Evolutionary conservation across 257 asterid species (phyloP), one percentile per base, ranked within the genome.

Genomic region (Fraxinus anomala): DNA sequence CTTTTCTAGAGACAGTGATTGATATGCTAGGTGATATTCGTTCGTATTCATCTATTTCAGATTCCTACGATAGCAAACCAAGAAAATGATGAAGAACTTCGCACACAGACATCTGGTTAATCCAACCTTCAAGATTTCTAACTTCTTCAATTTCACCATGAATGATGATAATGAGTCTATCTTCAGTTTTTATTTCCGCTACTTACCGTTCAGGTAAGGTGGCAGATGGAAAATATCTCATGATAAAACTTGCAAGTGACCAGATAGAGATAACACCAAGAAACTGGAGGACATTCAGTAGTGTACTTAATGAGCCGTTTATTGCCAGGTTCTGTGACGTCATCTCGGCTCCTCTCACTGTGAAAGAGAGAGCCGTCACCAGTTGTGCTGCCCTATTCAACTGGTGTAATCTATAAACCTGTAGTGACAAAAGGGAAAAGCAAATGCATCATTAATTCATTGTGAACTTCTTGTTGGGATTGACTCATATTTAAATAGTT

Each of bases 391-490:
- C 98, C 79, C 99, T 82, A 61, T 95, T 92, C 91, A 95, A 91
- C 87, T 95, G 98, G 91, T 95, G 99, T 77, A 95, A 78, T 89
- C 99, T 87, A 73, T 95, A 95, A 61, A 95, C 94, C 98, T 90
- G 81, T 68, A 76, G 30, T 11, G 13, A 19, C 61, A 13, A 74
- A 73, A 70, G 49, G 16, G 14, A 40, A 40, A 40, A 40, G 49
- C 16, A 40, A 40, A 13, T 6, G 16, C 13, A 14, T 75, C 11
- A 84, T 73, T 47, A 59, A 34, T 51, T 72, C 79, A 68, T 31
- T 10, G 40, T 36, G 40, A 36, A 36, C 40, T 34, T 30, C 33
- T 33, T 33, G 36, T 33, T 33, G 5, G 36, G 36, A 4, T 30
- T 30, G 8, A 34, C 39, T 34, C 39, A 34, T 5, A 34, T 34